phyloP scores from a whole-genome alignment of 768 basidiomycete genomes.

The Russula compacta region DNA sequence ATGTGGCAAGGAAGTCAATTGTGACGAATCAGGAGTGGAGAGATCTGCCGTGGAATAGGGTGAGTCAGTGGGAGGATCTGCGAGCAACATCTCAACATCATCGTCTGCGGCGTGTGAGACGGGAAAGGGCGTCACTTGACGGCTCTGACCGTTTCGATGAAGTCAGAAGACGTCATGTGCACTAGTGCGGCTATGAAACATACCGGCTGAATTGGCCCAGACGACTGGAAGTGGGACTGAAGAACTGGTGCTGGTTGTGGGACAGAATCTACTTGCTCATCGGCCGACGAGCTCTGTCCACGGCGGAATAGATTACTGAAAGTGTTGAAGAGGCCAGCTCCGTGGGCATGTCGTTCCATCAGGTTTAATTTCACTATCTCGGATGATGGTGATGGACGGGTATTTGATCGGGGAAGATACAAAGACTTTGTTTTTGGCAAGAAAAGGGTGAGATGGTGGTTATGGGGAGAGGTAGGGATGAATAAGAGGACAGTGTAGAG shows the following conservation, averaged over 20 bases:
- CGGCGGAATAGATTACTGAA: slow-evolving; percentile 8
- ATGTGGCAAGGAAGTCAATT: neutral
- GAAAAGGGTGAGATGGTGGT: neutral
- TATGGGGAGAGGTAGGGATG: neutral
- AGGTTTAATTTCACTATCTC: neutral
- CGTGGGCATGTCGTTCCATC: slow-evolving; percentile 8
- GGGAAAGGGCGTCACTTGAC: neutral
- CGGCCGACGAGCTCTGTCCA: neutral
- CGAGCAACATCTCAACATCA: slow-evolving; percentile 7
- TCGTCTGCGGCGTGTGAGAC: neutral
- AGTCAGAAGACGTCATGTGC: slow-evolving; percentile 7
- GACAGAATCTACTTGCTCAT: neutral
- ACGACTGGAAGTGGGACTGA: neutral
- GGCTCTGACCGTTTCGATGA: neutral
- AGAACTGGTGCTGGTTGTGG: neutral
- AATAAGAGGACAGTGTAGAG: neutral
- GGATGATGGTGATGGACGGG: neutral
- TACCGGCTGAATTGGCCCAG: neutral
- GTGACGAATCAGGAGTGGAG: neutral
- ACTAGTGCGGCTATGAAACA: neutral
- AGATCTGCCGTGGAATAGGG: neutral
- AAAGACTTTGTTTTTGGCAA: neutral
- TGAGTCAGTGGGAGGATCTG: neutral
- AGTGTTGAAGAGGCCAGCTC: neutral
- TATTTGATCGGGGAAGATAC: neutral